A percentile compares a stretch with the other conserved stretches of the same genome.
phyloP scores from a whole-genome alignment of 345 rosid species.

The Trapa bicornis region DNA sequence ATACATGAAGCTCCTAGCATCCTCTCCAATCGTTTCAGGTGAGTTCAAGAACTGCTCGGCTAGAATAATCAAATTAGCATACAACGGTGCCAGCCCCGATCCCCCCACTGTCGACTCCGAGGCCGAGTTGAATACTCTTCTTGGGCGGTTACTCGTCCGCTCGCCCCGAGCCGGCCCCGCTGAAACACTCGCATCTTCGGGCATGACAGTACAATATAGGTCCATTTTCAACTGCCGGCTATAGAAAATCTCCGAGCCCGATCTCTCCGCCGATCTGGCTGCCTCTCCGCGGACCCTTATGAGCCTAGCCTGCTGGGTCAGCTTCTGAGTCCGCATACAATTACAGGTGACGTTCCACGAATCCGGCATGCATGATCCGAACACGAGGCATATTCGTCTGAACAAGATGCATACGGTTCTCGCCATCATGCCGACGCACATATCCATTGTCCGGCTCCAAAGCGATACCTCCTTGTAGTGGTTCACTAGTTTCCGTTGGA shows the following conservation, averaged over 20 bases:
- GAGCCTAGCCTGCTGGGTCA: background rate
- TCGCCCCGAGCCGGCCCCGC: background rate
- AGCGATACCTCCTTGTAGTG: constrained; percentile 26
- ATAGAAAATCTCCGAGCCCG: constrained; percentile 2
- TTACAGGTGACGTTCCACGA: constrained; percentile 10
- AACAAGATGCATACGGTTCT: constrained; percentile 15
- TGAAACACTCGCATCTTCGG: background rate
- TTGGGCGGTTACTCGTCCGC: background rate
- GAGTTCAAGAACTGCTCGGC: constrained; percentile 24
- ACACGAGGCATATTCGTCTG: constrained; percentile 24
- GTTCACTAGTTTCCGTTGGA: constrained; percentile 20
- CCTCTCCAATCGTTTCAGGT: constrained; percentile 17
- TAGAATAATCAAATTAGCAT: constrained; percentile 27
- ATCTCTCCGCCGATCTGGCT: background rate
- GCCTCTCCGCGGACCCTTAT: constrained; percentile 7
- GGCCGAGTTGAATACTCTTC: constrained; percentile 10
- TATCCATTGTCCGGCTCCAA: constrained; percentile 33
- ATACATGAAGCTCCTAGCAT: constrained; percentile 24
- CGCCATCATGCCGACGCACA: constrained; percentile 22
- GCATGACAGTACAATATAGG: background rate
- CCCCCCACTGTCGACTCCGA: constrained; percentile 27
- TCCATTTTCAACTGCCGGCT: constrained; percentile 10
- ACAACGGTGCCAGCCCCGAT: constrained; percentile 33
- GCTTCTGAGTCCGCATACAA: background rate
- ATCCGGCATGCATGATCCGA: constrained; percentile 16